phyloP scores from a whole-genome alignment of 495 filamentous ascomycete species.

The Penicillium herquei region DNA sequence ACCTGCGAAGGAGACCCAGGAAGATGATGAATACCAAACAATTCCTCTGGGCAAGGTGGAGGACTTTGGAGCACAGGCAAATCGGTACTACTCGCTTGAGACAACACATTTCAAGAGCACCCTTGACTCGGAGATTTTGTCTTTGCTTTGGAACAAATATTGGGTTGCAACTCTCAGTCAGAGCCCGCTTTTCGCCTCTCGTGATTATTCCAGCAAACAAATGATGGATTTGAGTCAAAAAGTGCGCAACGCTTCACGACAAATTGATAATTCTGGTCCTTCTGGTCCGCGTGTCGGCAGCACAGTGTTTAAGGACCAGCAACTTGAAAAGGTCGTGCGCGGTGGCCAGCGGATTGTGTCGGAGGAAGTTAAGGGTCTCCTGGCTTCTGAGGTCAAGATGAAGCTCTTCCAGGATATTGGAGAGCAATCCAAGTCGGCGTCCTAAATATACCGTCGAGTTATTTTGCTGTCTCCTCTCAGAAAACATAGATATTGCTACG shows the following conservation, averaged over 20 bases:
- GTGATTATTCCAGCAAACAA: slow-evolving; percentile 89
- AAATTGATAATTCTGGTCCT: slow-evolving; percentile 41
- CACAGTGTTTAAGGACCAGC: slow-evolving; percentile 49
- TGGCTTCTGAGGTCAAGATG: slow-evolving; percentile 81
- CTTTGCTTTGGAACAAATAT: slow-evolving; percentile 97
- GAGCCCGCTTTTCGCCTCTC: slow-evolving; percentile 86
- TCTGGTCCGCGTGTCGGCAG: slow-evolving; percentile 30
- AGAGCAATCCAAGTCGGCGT: slow-evolving; percentile 18
- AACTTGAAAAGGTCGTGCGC: slow-evolving; percentile 75
- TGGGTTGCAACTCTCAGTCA: slow-evolving; percentile 99
- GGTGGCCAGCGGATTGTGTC: slow-evolving; percentile 78
- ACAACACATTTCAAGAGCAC: slow-evolving; percentile 91
- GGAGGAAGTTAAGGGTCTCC: slow-evolving; percentile 81
- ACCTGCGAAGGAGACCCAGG: slow-evolving; percentile 42
- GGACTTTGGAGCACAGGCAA: slow-evolving; percentile 92
- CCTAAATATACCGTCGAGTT: slow-evolving; percentile 2
- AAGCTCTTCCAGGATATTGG: slow-evolving; percentile 74
- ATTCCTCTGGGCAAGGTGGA: slow-evolving; percentile 91
- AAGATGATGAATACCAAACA: slow-evolving; percentile 52
- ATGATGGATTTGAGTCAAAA: slow-evolving; percentile 85
- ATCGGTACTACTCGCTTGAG: slow-evolving; percentile 84
- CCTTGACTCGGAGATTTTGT: slow-evolving; percentile 80
- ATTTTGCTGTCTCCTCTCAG: not conserved
- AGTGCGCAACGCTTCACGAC: slow-evolving; percentile 59
- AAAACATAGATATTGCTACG: slow-evolving; percentile 17